Evolutionary conservation across 2,329 filamentous ascomycete species (phyloP).

Genomic region (Xylaria sp.): DNA sequence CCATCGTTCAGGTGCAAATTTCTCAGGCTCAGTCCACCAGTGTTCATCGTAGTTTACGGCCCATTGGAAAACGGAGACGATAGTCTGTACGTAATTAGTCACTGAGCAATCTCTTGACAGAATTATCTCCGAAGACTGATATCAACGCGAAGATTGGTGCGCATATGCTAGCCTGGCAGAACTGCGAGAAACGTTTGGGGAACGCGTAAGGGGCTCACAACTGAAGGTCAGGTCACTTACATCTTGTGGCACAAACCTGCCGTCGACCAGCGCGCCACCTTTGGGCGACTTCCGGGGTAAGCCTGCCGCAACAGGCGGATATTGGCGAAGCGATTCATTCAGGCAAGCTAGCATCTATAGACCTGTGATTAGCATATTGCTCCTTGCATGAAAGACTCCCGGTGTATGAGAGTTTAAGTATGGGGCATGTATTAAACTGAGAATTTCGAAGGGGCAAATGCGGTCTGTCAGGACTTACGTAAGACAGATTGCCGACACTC

Average conservation of each 20-base stretch:
- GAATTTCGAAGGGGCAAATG: background rate
- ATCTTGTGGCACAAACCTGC: conserved; percentile 41
- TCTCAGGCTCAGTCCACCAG: conserved; percentile 53
- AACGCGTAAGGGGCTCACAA: background rate
- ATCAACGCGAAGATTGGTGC: background rate
- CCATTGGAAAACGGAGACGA: conserved; percentile 52
- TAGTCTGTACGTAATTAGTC: conserved; percentile 42
- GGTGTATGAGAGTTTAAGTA: background rate
- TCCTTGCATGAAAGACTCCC: background rate
- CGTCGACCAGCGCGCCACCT: conserved; percentile 43
- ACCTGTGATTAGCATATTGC: conserved; percentile 3
- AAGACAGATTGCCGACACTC: conserved; percentile 50
- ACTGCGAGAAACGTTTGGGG: background rate
- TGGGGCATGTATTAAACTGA: background rate
- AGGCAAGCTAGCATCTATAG: conserved; percentile 54
- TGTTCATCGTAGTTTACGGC: conserved; percentile 50
- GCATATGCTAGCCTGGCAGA: too few species aligned
- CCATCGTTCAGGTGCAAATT: conserved; percentile 56
- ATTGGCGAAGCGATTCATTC: conserved; percentile 56
- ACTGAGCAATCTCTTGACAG: background rate
- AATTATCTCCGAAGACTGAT: background rate
- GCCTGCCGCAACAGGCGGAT: conserved; percentile 49
- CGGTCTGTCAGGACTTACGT: conserved; percentile 38
- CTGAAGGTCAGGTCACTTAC: conserved; percentile 35
- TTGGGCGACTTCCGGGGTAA: conserved; percentile 40